Base-by-base conservation (phyloP, 352 stramenopile species). In the Globisporangium okanoganense region DNA sequence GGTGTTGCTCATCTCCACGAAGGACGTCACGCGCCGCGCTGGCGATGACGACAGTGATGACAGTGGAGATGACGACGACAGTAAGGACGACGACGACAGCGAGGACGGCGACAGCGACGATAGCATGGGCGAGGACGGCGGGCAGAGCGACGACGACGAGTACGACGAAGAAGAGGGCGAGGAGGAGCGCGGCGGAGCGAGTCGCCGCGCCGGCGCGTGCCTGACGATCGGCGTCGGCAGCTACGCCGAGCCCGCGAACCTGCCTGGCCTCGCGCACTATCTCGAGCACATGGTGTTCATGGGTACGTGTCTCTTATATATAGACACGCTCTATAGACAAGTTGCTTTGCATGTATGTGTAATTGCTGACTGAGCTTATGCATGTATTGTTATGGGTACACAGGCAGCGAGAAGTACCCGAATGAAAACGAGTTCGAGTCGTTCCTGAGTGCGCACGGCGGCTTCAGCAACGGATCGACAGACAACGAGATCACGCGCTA, bases 201-300 rank as follows among this genome's bases (percentile, higher is more conserved):
- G 65, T 33, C 74, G 78, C 20, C 70, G 73, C 20, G 79, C 82
- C 0, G 82, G 78, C 25, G 82, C 82, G 0, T 90, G 80, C 53
- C 68, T 92, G 9, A 88, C 82, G 1, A 79, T 92, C 3, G 82
- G 82, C 16, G 76, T 87, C 14, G 82, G 80, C 53, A 89, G 78
- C 66, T 90, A 89, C 59, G 74, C 76, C 1, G 87, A 97, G 53
- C 82, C 85, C 6, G 69, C 73, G 58, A 29, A 78, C n/a, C 60
- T 95, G 12, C 80, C 82, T 1, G 93, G 89, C 3, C 73, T 95
- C 27, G 90, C 90, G 20, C 92, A 98, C 69, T 97, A 96, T 57
- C 72, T 98, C 47, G 94, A 98, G 79, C 95, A 98, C 75, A 98
- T 98, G 95, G 79, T 98, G 18, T 98, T 98, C 68, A 97, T 98